These are phyloP conservation scores for Sporobolomyces phaffii DNA, from an alignment of 768 basidiomycete species.

Conservation along the genomic window DNA sequence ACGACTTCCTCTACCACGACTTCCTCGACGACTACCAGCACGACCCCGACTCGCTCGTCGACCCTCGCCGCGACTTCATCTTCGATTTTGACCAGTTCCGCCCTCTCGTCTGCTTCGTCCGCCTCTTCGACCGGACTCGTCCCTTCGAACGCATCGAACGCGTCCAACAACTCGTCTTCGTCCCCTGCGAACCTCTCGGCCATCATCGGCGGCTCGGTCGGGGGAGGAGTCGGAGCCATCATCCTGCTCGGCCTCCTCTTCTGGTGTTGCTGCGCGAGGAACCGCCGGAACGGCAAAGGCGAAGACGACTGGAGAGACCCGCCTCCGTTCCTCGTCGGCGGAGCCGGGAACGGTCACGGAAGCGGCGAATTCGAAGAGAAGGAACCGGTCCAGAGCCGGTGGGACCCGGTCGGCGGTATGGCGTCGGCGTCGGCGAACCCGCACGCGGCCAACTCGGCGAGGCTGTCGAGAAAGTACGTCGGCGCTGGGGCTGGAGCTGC, in stretches of 20 bases:
- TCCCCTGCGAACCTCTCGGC: conserved; percentile 11
- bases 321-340: conserved; percentile 1
- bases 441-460: background rate
- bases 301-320: conserved; percentile 4
- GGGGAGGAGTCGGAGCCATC: conserved; percentile 20
- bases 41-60: background rate
- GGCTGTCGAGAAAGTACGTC: background rate
- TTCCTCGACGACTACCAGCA: background rate
- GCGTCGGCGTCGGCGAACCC: background rate
- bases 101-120: background rate
- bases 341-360: background rate
- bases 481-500: conserved; percentile 4
- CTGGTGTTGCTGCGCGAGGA: conserved; percentile 14
- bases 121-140: background rate
- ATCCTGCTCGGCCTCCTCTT: conserved; percentile 1
- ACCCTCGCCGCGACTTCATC: no score
- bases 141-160: background rate
- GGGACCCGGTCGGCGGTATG: background rate
- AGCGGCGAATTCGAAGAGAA: conserved; percentile 10
- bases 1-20: background rate
- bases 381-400: background rate
- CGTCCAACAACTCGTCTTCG: no score
- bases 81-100: no score
- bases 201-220: conserved; percentile 26
- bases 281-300: background rate